Conservation (phyloP, 2,329 filamentous ascomycete species). For the Phialocephala sp. region DNA sequence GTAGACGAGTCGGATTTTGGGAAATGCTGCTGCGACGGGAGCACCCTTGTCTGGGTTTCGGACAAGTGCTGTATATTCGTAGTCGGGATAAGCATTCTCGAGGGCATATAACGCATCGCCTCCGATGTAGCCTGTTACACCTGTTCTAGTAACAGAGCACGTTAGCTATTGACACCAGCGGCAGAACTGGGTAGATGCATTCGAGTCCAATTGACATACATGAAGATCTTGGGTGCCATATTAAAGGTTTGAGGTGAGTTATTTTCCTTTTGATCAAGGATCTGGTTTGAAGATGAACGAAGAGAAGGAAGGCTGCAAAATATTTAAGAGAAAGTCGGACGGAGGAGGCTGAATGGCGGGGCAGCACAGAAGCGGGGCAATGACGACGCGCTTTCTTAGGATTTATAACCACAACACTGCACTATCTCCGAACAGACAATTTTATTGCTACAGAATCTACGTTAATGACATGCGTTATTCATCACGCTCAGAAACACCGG, state of each 20-base stretch:
- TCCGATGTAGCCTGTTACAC: conserved; percentile 50
- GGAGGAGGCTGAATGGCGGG: conserved; percentile 14
- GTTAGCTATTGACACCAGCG: conserved; percentile 9
- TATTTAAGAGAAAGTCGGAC: conserved; percentile 3
- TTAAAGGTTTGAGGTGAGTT: neutral
- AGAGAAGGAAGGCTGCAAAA: neutral
- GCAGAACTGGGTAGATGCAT: neutral
- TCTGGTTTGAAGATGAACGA: neutral
- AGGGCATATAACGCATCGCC: conserved; percentile 52
- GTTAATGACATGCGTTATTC: neutral
- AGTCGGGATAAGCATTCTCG: conserved; percentile 52
- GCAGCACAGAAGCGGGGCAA: conserved; percentile 3
- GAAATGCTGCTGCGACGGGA: conserved; percentile 50
- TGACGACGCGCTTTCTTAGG: conserved; percentile 5
- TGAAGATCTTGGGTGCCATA: conserved; percentile 39
- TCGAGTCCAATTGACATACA: conserved; percentile 26
- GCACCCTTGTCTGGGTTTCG: conserved; percentile 55
- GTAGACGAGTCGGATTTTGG: conserved; percentile 56
- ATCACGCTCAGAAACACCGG: neutral
- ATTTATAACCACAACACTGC: neutral
- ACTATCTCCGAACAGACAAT: neutral
- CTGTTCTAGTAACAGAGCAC: conserved; percentile 32
- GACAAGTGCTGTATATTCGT: conserved; percentile 54
- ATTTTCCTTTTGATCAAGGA: neutral
- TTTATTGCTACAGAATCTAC: neutral